phyloP scores from a whole-genome alignment of 495 filamentous ascomycete species.

The Hypoxylon lienhwacheense region DNA sequence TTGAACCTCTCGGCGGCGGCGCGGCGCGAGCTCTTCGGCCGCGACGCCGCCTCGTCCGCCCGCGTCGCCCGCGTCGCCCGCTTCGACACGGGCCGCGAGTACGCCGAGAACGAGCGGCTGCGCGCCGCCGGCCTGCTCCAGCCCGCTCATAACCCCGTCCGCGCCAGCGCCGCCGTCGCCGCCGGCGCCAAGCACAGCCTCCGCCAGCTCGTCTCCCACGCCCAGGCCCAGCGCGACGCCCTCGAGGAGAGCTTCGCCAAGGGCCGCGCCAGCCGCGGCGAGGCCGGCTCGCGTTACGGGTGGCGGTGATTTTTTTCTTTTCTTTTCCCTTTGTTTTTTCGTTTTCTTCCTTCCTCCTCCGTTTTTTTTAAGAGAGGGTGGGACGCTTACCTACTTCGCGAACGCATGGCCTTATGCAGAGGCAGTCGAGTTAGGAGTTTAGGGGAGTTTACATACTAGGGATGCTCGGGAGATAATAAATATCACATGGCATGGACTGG shows the following conservation, averaged over 20 bases:
- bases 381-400: too few relatives aligned
- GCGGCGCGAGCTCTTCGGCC: slow-evolving; percentile 80
- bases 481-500: too few relatives aligned
- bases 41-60: slow-evolving; percentile 45
- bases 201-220: slow-evolving; percentile 82
- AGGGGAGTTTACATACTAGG: too few relatives aligned
- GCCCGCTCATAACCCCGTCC: slow-evolving; percentile 76
- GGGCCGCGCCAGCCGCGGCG: slow-evolving; percentile 70
- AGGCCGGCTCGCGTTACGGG: slow-evolving; percentile 81
- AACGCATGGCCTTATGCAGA: too few relatives aligned
- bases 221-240: slow-evolving; percentile 74
- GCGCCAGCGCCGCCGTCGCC: slow-evolving; percentile 81
- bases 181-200: slow-evolving; percentile 80
- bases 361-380: not conserved
- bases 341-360: too few relatives aligned
- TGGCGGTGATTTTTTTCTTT: slow-evolving; percentile 57
- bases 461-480: too few relatives aligned
- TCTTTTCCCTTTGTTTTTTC: too few relatives aligned
- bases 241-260: slow-evolving; percentile 86
- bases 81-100: slow-evolving; percentile 87
- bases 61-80: slow-evolving; percentile 59
- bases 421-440: too few relatives aligned
- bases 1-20: slow-evolving; percentile 74
- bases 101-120: slow-evolving; percentile 75
- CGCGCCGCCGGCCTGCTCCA: slow-evolving; percentile 60